Conservation (phyloP, 306 rosid genomes). For the Malus sieversii region DNA sequence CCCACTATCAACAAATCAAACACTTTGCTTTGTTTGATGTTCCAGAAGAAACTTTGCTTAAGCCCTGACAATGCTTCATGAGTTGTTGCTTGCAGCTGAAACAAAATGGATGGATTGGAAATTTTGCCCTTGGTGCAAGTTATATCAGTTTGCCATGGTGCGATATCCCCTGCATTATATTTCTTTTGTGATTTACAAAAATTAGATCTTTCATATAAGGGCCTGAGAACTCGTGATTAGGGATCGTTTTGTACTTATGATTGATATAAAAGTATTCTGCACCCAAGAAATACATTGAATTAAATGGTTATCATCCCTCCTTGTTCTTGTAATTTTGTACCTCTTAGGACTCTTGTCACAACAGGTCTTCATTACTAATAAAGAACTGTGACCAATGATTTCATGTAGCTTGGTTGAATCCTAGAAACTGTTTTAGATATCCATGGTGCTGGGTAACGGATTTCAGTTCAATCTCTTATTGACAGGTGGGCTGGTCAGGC, state of each 20-base stretch:
- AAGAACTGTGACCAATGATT: background rate
- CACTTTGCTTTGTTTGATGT: background rate
- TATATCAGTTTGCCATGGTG: constrained; percentile 98
- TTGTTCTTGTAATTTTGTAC: background rate
- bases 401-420: constrained; percentile 1
- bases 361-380: background rate
- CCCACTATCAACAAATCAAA: background rate
- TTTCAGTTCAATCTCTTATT: constrained; percentile 15
- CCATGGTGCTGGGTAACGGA: background rate
- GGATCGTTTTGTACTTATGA: background rate
- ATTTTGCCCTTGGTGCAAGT: constrained; percentile 98
- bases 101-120: constrained; percentile 99
- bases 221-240: background rate
- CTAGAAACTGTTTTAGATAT: background rate
- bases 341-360: background rate
- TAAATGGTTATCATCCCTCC: background rate
- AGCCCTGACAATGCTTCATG: constrained; percentile 22
- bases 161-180: constrained; percentile 22
- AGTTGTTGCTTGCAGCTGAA: constrained; percentile 65
- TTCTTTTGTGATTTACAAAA: background rate
- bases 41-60: background rate
- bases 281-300: background rate
- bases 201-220: background rate
- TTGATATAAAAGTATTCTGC: background rate
- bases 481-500: constrained; percentile 99